Conservation (phyloP, 2,329 filamentous ascomycete species). For the Ustilaginoidea virens region DNA sequence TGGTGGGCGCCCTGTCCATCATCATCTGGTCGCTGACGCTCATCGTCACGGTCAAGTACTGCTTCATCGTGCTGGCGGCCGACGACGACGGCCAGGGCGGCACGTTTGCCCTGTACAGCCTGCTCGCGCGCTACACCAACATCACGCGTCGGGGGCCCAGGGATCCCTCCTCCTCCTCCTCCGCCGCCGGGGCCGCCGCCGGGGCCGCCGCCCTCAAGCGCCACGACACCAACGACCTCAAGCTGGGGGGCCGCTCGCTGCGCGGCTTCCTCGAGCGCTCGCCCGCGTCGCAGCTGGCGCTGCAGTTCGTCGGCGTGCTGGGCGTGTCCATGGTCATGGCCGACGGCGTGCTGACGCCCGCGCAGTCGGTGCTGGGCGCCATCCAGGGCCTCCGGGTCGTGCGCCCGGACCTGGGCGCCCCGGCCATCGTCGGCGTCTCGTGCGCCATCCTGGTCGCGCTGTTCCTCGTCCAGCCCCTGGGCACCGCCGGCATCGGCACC, state of each 20-base stretch:
- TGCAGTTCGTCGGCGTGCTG: conserved; percentile 48
- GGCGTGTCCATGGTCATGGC: conserved; percentile 54
- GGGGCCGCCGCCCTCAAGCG: conserved; percentile 42
- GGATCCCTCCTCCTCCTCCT: too few relatives aligned
- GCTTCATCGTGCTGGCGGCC: conserved; percentile 47
- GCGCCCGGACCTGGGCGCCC: conserved; percentile 35
- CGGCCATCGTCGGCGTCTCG: conserved; percentile 45
- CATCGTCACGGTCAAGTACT: conserved; percentile 56
- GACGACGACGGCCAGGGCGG: conserved; percentile 60
- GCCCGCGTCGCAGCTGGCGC: conserved; percentile 28
- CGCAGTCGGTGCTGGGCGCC: conserved; percentile 54
- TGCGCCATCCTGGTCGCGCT: conserved; percentile 50
- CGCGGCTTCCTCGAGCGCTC: conserved; percentile 44
- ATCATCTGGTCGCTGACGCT: conserved; percentile 55
- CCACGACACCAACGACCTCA: conserved; percentile 39
- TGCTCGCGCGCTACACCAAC: conserved; percentile 43
- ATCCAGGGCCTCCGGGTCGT: conserved; percentile 49
- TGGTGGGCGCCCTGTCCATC: conserved; percentile 50
- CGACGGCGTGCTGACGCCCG: conserved; percentile 51
- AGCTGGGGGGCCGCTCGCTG: conserved; percentile 32
- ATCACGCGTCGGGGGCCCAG: conserved; percentile 45
- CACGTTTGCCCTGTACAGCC: conserved; percentile 51
- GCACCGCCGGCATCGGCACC: conserved; percentile 42
- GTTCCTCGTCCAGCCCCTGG: conserved; percentile 50
- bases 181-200: too few relatives aligned